These are phyloP conservation scores for Monosporozyma aquatica DNA, from an alignment of 805 yeast species.

Conservation along the genomic window DNA sequence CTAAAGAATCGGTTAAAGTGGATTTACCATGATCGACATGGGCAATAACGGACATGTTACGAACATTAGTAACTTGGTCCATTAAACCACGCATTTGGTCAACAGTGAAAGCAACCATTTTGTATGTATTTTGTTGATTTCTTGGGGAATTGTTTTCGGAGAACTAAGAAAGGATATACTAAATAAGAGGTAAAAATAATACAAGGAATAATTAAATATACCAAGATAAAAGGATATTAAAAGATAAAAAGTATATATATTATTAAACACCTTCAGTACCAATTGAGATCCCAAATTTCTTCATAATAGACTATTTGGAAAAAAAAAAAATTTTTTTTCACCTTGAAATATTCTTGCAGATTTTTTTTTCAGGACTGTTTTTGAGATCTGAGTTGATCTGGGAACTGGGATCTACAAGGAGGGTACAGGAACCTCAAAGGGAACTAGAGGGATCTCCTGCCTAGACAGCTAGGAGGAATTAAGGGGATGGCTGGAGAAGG, in stretches of 20 bases:
- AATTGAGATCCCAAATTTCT: too few species aligned
- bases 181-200: background rate
- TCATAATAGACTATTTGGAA: too few species aligned
- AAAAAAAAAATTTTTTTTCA: too few species aligned
- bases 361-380: too few species aligned
- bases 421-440: too few species aligned
- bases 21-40: slow-evolving; percentile 99
- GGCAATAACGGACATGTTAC: slow-evolving; percentile 99
- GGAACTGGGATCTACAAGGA: too few species aligned
- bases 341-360: too few species aligned
- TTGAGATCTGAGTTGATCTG: too few species aligned
- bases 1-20: slow-evolving; percentile 97
- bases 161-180: background rate
- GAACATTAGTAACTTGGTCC: slow-evolving; percentile 99
- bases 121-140: slow-evolving; percentile 4
- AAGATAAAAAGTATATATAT: background rate
- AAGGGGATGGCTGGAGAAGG: background rate
- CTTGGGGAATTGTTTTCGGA: slow-evolving; percentile 3
- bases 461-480: background rate
- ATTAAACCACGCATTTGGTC: slow-evolving; percentile 96
- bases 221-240: background rate
- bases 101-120: slow-evolving; percentile 46
- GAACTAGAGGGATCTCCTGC: background rate
- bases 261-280: too few species aligned
- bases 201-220: background rate